Conservation (phyloP, 2,329 filamentous ascomycete species). For the Colletotrichum echinochloae region DNA sequence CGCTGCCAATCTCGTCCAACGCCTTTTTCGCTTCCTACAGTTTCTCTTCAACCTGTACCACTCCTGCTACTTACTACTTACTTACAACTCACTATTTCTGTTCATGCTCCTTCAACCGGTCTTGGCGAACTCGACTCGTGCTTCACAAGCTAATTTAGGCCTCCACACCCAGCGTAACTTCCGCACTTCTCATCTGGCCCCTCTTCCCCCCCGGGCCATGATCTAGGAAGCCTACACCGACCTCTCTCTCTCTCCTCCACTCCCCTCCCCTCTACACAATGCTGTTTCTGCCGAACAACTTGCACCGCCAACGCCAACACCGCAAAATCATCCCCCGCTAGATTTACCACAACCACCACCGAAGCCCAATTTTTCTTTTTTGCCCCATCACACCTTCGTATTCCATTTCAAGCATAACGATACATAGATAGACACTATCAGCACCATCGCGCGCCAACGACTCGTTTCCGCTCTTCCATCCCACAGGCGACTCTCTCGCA, state of each 20-base stretch:
- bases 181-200: slow-evolving; percentile 28
- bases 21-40: slow-evolving; percentile 12
- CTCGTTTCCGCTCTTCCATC: background rate
- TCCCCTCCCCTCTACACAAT: slow-evolving; percentile 43
- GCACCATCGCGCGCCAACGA: slow-evolving; percentile 3
- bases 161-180: slow-evolving; percentile 25
- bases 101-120: slow-evolving; percentile 22
- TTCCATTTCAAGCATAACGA: slow-evolving; percentile 16
- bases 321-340: slow-evolving; percentile 47
- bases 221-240: slow-evolving; percentile 37
- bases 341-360: slow-evolving; percentile 18
- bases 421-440: slow-evolving; percentile 5
- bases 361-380: background rate
- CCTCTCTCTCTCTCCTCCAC: slow-evolving; percentile 9
- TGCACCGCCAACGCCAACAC: slow-evolving; percentile 42
- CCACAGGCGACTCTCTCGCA: slow-evolving; percentile 11
- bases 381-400: background rate
- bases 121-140: slow-evolving; percentile 38
- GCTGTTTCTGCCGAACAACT: slow-evolving; percentile 44
- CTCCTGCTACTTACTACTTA: background rate
- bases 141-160: slow-evolving; percentile 30
- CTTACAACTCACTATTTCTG: background rate
- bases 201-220: slow-evolving; percentile 40
- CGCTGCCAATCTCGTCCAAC: slow-evolving; percentile 22
- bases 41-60: background rate